Conservation (phyloP, 169 alveolate genomes). For the Perkinsus olseni region DNA sequence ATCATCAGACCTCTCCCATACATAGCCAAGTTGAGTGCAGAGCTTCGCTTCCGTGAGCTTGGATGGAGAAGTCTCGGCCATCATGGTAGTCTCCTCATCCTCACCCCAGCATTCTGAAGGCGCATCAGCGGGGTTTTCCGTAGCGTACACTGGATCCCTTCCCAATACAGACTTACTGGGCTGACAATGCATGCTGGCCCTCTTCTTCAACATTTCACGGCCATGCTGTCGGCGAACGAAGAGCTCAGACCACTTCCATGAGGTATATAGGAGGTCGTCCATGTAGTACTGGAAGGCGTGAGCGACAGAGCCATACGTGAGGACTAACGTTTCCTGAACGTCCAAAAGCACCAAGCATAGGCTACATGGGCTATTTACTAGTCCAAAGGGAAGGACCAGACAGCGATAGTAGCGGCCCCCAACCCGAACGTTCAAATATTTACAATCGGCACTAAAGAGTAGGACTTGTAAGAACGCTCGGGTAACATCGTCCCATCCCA, state of each 20-base stretch:
- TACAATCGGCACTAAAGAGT: neutral
- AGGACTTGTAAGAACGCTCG: neutral
- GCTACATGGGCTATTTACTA: neutral
- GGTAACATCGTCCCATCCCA: neutral
- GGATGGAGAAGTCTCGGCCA: too few relatives aligned
- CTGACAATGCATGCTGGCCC: neutral
- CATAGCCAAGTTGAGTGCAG: too few relatives aligned
- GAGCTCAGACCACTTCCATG: neutral
- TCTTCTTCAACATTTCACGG: neutral
- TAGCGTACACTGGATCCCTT: too few relatives aligned
- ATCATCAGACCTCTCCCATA: too few relatives aligned
- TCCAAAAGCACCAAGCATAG: neutral
- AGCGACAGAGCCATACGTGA: neutral
- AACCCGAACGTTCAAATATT: neutral
- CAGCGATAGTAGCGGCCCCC: neutral
- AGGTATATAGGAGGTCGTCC: neutral
- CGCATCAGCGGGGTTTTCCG: too few relatives aligned
- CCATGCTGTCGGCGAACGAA: neutral
- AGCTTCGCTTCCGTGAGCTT: too few relatives aligned
- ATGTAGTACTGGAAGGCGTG: neutral
- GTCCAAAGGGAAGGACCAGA: neutral
- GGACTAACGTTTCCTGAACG: neutral
- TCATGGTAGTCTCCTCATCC: too few relatives aligned
- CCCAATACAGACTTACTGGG: neutral
- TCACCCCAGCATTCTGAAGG: too few relatives aligned